Evolutionary conservation across 2,329 filamentous ascomycete species (phyloP), one percentile per base, ranked within the genome.

Genomic region (Fusarium sp.): DNA sequence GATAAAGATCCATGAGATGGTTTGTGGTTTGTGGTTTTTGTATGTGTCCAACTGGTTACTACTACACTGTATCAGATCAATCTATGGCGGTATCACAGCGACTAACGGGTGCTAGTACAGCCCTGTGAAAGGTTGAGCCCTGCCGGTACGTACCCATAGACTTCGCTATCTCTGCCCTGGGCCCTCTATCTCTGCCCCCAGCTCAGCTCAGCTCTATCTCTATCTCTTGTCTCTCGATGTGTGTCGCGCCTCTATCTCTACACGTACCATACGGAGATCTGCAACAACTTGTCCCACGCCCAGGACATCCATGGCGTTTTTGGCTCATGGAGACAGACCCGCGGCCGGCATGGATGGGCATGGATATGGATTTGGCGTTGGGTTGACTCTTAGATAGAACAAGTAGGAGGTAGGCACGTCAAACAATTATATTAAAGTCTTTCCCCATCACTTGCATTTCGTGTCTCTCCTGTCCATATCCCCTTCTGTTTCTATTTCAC

Each of bases 11-110:
- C 42, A 58, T 59, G 37, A 24, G 49, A 31, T 52, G 49, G 49
- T 52, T 52, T 44, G 47, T 28, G 47, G 47, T 50, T 50, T 50
- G 48, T 52, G 42, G 42, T 48, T 61, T 71, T 68, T 68, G 68
- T 72, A 70, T 73, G 70, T 73, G 71, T 73, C 71, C 65, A 69
- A 69, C 69, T 62, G 63, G 71, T 74, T 74, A 73, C 67, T 70
- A 61, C 55, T 35, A 52, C 58, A 55, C 44, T 66, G 56, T 69
- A 52, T 62, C 56, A 53, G 54, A 59, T 65, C 60, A 66, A 60
- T 47, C 38, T 43, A 20, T 42, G 44, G 61, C 44, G 60, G 63
- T 66, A 62, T 57, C 62, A 66, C 62, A 62, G 50, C 37, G 49
- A 63, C 58, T 38, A 47, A 63, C 37, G 13, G 59, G 29, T 57